A percentile compares a stretch with the other conserved stretches of the same genome.
phyloP scores from a whole-genome alignment of 1,139 yeast species.

The Meyerozyma elateridarum region DNA sequence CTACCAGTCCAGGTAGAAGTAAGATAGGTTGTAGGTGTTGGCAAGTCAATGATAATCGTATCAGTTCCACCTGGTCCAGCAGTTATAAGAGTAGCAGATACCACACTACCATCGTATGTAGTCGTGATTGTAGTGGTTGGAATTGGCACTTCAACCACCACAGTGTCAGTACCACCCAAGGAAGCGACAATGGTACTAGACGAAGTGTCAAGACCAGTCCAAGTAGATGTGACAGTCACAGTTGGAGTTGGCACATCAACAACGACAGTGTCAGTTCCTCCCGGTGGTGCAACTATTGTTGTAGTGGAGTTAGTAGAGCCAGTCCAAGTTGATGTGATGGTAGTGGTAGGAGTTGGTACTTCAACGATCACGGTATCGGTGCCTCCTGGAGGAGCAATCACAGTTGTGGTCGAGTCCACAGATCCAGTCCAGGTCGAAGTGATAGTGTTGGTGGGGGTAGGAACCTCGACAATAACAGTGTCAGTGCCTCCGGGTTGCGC shows the following conservation, averaged over 20 bases:
- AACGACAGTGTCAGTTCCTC: conserved; percentile 5
- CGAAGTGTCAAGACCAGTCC: conserved; percentile 8
- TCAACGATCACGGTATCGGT: conserved; percentile 7
- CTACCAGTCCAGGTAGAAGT: conserved; percentile 7
- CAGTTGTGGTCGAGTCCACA: conserved; percentile 10
- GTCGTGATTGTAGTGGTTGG: conserved; percentile 7
- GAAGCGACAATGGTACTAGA: conserved; percentile 7
- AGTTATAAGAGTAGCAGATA: conserved; percentile 8
- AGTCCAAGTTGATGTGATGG: conserved; percentile 10
- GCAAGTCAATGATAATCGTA: conserved; percentile 8
- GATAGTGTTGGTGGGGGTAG: conserved; percentile 6
- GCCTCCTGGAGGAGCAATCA: conserved; percentile 15
- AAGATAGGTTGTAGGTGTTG: conserved; percentile 10
- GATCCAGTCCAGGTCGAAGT: conserved; percentile 8
- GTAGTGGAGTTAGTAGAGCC: conserved; percentile 15
- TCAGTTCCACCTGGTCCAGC: conserved; percentile 9
- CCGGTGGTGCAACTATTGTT: conserved; percentile 12
- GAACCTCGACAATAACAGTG: conserved; percentile 8
- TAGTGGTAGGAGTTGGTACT: conserved; percentile 10
- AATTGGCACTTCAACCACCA: conserved; percentile 8
- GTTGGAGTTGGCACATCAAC: conserved; percentile 11
- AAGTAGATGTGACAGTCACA: conserved; percentile 1
- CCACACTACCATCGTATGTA: conserved; percentile 11
- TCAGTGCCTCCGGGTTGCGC: conserved; percentile 9
- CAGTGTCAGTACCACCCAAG: conserved; percentile 10